phyloP scores from a whole-genome alignment of 169 alveolate species.

The Eimeria maxima region DNA sequence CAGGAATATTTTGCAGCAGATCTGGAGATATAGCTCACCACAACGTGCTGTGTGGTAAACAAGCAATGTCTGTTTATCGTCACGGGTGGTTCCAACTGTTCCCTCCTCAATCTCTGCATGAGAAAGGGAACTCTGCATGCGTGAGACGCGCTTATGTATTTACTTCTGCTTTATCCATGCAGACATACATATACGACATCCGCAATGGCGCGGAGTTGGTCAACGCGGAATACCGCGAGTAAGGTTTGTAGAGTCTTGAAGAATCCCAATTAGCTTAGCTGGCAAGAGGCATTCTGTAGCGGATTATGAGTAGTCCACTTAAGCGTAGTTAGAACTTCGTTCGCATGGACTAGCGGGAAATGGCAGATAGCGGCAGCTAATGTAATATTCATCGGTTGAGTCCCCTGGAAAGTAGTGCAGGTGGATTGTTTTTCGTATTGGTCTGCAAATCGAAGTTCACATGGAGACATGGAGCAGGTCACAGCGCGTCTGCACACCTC shows the following conservation, averaged over 20 bases:
- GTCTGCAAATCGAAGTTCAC: not conserved
- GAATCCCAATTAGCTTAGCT: not conserved
- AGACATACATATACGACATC: conserved; percentile 82
- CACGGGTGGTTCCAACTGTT: not conserved
- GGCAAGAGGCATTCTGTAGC: not conserved
- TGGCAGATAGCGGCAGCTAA: not conserved
- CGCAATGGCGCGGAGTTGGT: conserved; percentile 77
- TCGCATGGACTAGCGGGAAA: not conserved
- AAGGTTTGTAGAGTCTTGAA: not conserved
- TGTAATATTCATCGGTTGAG: not conserved
- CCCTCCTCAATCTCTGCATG: not conserved
- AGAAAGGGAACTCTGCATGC: not conserved
- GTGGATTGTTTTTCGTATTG: not conserved
- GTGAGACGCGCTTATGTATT: not conserved
- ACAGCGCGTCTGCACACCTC: not conserved
- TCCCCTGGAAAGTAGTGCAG: not conserved
- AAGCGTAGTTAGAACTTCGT: not conserved
- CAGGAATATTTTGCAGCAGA: not conserved
- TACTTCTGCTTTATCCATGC: not conserved
- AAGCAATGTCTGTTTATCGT: not conserved
- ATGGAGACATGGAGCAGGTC: not conserved
- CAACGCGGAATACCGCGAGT: conserved; percentile 80
- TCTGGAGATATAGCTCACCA: not conserved
- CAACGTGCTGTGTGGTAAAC: not conserved
- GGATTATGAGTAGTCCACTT: not conserved